Percentiles rank a stretch among this genome's conserved stretches.
These are phyloP conservation scores for Pythium aristosporum DNA, from an alignment of 352 stramenopile genomes.

Conservation along the genomic window DNA sequence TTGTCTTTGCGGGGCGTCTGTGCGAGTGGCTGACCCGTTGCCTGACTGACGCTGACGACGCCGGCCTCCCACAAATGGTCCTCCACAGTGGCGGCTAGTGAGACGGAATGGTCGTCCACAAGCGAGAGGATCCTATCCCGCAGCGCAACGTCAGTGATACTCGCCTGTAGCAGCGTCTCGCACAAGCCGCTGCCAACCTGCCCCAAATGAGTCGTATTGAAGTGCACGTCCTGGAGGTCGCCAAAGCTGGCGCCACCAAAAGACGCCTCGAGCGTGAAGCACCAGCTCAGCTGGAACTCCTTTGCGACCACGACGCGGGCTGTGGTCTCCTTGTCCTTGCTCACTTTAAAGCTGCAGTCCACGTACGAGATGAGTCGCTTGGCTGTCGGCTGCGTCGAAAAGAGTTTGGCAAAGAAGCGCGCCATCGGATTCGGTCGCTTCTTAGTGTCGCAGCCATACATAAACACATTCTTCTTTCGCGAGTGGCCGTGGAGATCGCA, in stretches of 20 bases:
- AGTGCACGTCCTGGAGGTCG: slow-evolving; percentile 58
- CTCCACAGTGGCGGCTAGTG: slow-evolving; percentile 39
- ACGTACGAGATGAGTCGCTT: slow-evolving; percentile 64
- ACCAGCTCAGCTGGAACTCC: slow-evolving; percentile 73
- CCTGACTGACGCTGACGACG: slow-evolving; percentile 12
- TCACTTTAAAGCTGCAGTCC: slow-evolving; percentile 83
- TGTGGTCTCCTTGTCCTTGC: slow-evolving; percentile 75
- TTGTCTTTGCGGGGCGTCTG: slow-evolving; percentile 7
- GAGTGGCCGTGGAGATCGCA: slow-evolving; percentile 93
- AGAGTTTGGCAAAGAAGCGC: slow-evolving; percentile 69
- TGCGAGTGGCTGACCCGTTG: background rate
- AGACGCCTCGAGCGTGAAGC: slow-evolving; percentile 86
- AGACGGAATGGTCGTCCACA: slow-evolving; percentile 38
- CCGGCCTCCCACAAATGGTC: slow-evolving; percentile 37
- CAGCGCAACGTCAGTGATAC: slow-evolving; percentile 33
- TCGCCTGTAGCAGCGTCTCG: slow-evolving; percentile 47
- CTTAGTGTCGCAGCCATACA: slow-evolving; percentile 94
- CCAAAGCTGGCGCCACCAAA: slow-evolving; percentile 85
- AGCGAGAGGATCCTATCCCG: slow-evolving; percentile 33
- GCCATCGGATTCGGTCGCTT: slow-evolving; percentile 73
- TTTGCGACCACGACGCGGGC: slow-evolving; percentile 79
- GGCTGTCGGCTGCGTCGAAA: slow-evolving; percentile 62
- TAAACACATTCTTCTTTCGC: slow-evolving; percentile 93
- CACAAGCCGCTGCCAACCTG: slow-evolving; percentile 50
- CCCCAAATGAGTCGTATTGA: slow-evolving; percentile 57